Base-by-base conservation (phyloP, 495 filamentous ascomycete genomes). In the Aspergillus hancockii region DNA sequence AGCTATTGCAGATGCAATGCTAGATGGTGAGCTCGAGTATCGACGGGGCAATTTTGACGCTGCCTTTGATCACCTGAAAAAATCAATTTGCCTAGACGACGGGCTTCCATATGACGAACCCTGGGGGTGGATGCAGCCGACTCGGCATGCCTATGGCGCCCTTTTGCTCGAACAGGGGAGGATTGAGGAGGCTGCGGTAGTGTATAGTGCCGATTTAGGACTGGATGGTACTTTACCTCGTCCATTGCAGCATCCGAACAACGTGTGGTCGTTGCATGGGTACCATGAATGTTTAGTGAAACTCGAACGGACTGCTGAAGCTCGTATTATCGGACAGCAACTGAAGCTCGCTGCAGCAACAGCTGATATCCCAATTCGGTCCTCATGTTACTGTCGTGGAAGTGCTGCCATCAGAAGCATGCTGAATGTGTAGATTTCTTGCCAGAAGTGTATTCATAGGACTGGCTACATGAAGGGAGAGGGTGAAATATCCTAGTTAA, bases 11-110 rank as follows among this genome's bases (percentile, higher is more conserved):
- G 67, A 68, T 12, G 80, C 81, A 16, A 89, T 91, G 86, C 71
- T 90, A 1, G 80, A 88, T 40, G 88, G 88, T 4, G 88, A 91
- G 60, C 72, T 91, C 12, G 80, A 83, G 38, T 91, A 90, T 62
- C 85, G 87, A 6, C 71, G 71, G 3, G 82, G 79, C 0, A 82
- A 85, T 30, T 74, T 79, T 40, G 78, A 84, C 0, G 10, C 59
- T 8, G 87, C 85, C 0, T 89, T 88, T 61, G 52, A 63, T 3
- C 73, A 82, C 56, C 74, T 91, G 14, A 75, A 77, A 0, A 55
- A 62, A 12, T 78, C 87, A 0, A 83, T 87, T 21, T 58, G 69
- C 5, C 73, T 79, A 14, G 81, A 85, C 52, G 81, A 85, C 49
- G 56, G 59, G 0, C 74, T 89, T 19, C 79, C 79, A 0, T 89